Evolutionary conservation across 2,329 filamentous ascomycete species (phyloP).

Genomic region (Aspergillus intermedius): DNA sequence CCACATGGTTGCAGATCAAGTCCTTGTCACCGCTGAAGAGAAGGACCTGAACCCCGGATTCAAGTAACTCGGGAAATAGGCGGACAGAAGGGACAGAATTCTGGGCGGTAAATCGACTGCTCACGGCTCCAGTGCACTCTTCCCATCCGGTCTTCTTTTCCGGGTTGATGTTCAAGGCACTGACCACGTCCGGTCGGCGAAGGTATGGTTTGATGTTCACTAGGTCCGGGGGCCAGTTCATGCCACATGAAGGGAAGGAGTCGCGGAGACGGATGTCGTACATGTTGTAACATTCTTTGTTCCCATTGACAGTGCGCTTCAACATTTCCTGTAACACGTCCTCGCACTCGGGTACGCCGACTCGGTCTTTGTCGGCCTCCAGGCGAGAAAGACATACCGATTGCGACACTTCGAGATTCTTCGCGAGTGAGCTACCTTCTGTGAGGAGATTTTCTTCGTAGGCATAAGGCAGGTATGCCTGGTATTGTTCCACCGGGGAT

Average conservation of each 20-base stretch:
- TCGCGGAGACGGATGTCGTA: slow-evolving; percentile 90
- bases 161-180: slow-evolving; percentile 73
- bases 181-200: slow-evolving; percentile 67
- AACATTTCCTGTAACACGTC: slow-evolving; percentile 68
- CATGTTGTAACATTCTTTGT: slow-evolving; percentile 77
- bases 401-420: slow-evolving; percentile 62
- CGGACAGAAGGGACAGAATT: slow-evolving; percentile 67
- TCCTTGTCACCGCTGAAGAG: slow-evolving; percentile 93
- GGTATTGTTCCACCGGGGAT: slow-evolving; percentile 81
- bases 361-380: slow-evolving; percentile 52
- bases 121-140: slow-evolving; percentile 79
- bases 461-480: slow-evolving; percentile 73
- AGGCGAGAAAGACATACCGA: slow-evolving; percentile 59
- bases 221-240: slow-evolving; percentile 96
- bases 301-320: slow-evolving; percentile 51
- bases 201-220: slow-evolving; percentile 73
- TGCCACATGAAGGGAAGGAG: slow-evolving; percentile 75
- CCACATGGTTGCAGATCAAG: slow-evolving; percentile 93
- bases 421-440: slow-evolving; percentile 57
- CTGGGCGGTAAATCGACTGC: slow-evolving; percentile 60
- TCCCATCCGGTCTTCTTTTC: slow-evolving; percentile 84
- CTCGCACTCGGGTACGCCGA: slow-evolving; percentile 71
- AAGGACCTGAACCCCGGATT: slow-evolving; percentile 64
- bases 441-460: slow-evolving; percentile 69
- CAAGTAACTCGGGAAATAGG: slow-evolving; percentile 70